Conservation (phyloP, 805 yeast genomes). For the Saccharomycopsis sp. region DNA sequence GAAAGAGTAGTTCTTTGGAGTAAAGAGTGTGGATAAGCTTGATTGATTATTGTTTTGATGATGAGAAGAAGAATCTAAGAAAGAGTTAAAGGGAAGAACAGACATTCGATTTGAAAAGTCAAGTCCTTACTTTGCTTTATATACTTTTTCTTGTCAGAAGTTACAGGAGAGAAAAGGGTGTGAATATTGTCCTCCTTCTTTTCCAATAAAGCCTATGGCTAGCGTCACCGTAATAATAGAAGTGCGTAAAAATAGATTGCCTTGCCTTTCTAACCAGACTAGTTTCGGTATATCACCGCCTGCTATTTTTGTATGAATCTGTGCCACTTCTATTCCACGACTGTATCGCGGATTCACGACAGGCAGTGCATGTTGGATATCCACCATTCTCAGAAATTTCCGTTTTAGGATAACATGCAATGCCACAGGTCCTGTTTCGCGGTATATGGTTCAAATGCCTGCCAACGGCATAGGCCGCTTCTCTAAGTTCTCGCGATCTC, state of each 20-base stretch:
- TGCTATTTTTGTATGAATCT: not conserved
- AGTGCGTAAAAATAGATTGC: not conserved
- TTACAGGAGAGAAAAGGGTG: not conserved
- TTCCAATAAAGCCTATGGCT: not conserved
- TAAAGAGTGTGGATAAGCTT: not conserved
- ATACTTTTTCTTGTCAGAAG: not conserved
- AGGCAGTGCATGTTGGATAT: not conserved
- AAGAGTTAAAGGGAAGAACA: not conserved
- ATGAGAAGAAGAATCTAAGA: not conserved
- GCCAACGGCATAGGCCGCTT: no score
- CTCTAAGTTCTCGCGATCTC: no score
- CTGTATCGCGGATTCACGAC: not conserved
- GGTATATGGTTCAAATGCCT: not conserved
- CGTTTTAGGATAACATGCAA: not conserved
- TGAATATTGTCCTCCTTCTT: no score
- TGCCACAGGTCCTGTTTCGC: not conserved
- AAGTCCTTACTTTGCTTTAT: not conserved
- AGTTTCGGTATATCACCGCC: not conserved
- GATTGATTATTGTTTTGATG: not conserved
- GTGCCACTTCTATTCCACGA: not conserved
- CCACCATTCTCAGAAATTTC: not conserved
- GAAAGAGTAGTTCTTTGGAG: no score
- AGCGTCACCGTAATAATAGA: not conserved
- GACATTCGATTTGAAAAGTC: not conserved
- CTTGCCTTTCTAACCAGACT: not conserved